phyloP scores from a whole-genome alignment of 2,329 filamentous ascomycete genomes.

The Pseudovirgaria hyperparasitica region DNA sequence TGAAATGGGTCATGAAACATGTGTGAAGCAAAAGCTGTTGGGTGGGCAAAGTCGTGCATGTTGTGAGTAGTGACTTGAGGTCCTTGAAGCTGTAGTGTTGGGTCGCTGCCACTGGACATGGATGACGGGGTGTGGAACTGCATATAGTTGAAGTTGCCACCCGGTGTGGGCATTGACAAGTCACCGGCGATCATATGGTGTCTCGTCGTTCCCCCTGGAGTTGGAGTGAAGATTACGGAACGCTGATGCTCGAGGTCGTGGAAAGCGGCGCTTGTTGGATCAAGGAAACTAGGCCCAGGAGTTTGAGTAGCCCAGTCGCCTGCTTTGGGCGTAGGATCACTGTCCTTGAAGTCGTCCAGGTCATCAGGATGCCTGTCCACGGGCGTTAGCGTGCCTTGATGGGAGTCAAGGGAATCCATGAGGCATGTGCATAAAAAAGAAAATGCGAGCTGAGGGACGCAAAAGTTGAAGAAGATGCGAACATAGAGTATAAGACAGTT shows the following conservation, averaged over 20 bases:
- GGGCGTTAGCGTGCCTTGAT: background rate
- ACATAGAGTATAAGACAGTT: background rate
- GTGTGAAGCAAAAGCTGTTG: conserved; percentile 57
- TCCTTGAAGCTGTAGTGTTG: conserved; percentile 43
- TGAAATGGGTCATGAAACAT: conserved; percentile 22
- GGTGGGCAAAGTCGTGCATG: conserved; percentile 41
- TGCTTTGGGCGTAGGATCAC: conserved; percentile 71
- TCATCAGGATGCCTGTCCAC: conserved; percentile 30
- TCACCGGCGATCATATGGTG: conserved; percentile 79
- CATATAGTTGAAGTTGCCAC: conserved; percentile 55
- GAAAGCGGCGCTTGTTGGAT: conserved; percentile 74
- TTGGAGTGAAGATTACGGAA: conserved; percentile 78
- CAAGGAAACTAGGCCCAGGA: conserved; percentile 81
- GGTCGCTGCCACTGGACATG: conserved; percentile 48
- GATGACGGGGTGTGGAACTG: conserved; percentile 75
- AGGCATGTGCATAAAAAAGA: background rate
- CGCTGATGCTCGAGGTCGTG: conserved; percentile 66
- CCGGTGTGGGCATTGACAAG: conserved; percentile 76
- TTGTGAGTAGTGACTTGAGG: conserved; percentile 48
- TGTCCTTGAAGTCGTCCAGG: conserved; percentile 50
- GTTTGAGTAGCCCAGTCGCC: conserved; percentile 72
- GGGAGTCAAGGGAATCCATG: background rate
- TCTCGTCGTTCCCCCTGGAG: conserved; percentile 64
- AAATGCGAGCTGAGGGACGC: background rate
- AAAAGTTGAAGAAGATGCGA: conserved; percentile 1